A percentile compares a stretch with the other conserved stretches of the same genome.
phyloP scores from a whole-genome alignment of 352 stramenopile genomes.

The Pythium aphanidermatum region DNA sequence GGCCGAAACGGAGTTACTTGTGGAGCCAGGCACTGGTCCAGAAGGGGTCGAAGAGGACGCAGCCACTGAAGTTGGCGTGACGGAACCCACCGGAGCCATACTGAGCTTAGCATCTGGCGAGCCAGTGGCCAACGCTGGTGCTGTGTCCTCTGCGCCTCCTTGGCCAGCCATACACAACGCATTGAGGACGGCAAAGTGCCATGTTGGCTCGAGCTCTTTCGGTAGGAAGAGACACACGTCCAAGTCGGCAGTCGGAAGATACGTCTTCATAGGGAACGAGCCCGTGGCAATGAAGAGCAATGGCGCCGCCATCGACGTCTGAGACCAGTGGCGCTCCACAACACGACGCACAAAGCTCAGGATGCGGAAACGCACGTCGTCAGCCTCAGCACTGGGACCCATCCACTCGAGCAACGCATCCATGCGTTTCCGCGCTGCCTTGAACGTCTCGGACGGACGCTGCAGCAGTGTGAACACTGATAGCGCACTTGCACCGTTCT shows the following conservation, averaged over 20 bases:
- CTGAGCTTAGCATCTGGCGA: slow-evolving; percentile 15
- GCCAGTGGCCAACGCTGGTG: slow-evolving; percentile 18
- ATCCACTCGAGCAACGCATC: slow-evolving; percentile 61
- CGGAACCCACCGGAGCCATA: not conserved
- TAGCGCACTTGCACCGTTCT: too few species aligned
- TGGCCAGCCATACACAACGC: slow-evolving; percentile 68
- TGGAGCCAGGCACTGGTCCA: too few species aligned
- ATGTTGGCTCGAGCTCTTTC: slow-evolving; percentile 73
- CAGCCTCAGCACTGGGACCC: slow-evolving; percentile 51
- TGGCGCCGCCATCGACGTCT: slow-evolving; percentile 15
- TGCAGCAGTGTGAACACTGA: slow-evolving; percentile 4
- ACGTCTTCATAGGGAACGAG: slow-evolving; percentile 88
- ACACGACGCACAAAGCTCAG: slow-evolving; percentile 61
- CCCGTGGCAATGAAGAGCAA: slow-evolving; percentile 69
- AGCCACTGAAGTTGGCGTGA: too few species aligned
- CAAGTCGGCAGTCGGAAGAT: slow-evolving; percentile 82
- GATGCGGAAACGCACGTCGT: slow-evolving; percentile 56
- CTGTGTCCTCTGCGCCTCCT: slow-evolving; percentile 19
- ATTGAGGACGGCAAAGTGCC: slow-evolving; percentile 83
- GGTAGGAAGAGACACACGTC: slow-evolving; percentile 80
- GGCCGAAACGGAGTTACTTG: too few species aligned
- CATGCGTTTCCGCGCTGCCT: slow-evolving; percentile 19
- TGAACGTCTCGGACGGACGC: slow-evolving; percentile 3
- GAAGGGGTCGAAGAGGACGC: too few species aligned
- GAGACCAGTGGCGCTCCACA: slow-evolving; percentile 38